These are phyloP conservation scores for Senna siamea DNA, from an alignment of 306 rosid genomes.

Conservation along the genomic window DNA sequence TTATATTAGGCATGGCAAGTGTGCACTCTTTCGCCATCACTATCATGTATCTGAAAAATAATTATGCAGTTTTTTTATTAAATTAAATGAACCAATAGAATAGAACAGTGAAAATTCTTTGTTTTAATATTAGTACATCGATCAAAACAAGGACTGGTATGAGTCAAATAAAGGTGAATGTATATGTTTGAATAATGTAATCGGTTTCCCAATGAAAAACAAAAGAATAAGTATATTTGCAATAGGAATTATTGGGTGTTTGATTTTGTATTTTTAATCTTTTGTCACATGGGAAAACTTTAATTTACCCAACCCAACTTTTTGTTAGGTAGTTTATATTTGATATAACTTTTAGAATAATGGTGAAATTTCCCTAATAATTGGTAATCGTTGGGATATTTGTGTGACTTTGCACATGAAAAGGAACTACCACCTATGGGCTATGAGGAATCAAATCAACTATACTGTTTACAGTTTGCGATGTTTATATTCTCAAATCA, in stretches of 20 bases:
- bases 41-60: background rate
- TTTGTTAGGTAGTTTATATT: background rate
- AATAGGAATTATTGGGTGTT: background rate
- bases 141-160: background rate
- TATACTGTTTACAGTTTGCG: too few species aligned
- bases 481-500: too few species aligned
- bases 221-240: background rate
- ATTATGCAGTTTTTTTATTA: background rate
- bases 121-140: background rate
- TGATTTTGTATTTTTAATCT: background rate
- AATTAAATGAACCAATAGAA: background rate
- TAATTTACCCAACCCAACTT: background rate
- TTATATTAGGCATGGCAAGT: slow-evolving; percentile 18
- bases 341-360: background rate
- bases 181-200: slow-evolving; percentile 4
- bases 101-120: too few species aligned
- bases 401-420: background rate
- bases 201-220: background rate
- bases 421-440: too few species aligned
- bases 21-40: slow-evolving; percentile 11
- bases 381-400: background rate
- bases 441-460: too few species aligned
- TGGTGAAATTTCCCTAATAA: slow-evolving; percentile 15
- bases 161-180: background rate
- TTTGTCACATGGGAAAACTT: background rate